Evolutionary conservation across 495 filamentous ascomycete genomes (phyloP), one percentile per base, ranked within the genome.

Genomic region (Podospora sp.): DNA sequence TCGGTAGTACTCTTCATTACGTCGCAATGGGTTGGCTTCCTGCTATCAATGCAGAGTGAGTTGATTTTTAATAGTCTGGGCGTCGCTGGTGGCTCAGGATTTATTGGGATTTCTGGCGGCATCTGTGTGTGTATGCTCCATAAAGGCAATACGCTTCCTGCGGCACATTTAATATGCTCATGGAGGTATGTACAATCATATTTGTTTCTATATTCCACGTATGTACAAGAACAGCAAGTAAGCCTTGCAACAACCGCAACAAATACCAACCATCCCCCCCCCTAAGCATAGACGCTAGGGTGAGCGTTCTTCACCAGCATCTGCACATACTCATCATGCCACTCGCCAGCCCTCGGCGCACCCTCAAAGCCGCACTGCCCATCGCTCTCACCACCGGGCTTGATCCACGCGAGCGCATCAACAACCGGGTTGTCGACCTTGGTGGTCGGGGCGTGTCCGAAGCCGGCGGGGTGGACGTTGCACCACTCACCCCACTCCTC

Each of bases 321-420:
- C 80, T 87, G 85, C 65, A 89, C 90, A 77, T 89, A 90, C 56
- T 85, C 89, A 79, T 91, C 82, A 81, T 91, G 90, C 89, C 89
- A 92, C 14, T 80, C 75, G 6, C 89, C 89, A 61, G 90, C 89
- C 76, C 90, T 84, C 6, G 91, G 89, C 12, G 90, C 87, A 8
- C 79, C 86, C 0, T 71, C 33, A 22, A 73, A 75, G 21, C 89
- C 88, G 64, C 90, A 92, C 80, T 87, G 83, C 35, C 91, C 90
- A 75, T 93, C 90, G 58, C 84, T 85, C 73, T 93, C 90, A 63
- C 90, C 91, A 67, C 90, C 90, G 11, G 89, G 90, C 84, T 92
- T 92, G 62, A 91, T 77, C 90, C 90, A 92, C 69, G 92, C 89
- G 73, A 92, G 88, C 36, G 89, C 87, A 76, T 92, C 89, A n/a